A percentile compares a stretch with the other conserved stretches of the same genome.
These are phyloP conservation scores for Apiospora marii DNA, from an alignment of 2,329 filamentous ascomycete species.

Conservation along the genomic window DNA sequence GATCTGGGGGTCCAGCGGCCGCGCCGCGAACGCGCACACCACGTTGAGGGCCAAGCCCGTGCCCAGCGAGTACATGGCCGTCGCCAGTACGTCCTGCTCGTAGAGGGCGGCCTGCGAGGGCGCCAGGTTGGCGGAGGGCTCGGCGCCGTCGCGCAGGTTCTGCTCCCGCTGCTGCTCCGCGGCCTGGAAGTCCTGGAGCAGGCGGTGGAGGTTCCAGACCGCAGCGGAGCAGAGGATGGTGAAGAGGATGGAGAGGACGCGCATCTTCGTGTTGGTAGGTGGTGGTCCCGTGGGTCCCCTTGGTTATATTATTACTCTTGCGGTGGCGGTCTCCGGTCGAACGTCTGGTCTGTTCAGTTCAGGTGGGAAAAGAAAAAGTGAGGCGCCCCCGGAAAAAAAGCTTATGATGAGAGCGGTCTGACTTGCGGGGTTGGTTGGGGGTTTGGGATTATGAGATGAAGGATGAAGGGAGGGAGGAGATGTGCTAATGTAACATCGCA, in stretches of 20 bases:
- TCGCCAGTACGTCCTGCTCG: constrained; percentile 26
- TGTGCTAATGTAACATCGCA: background rate
- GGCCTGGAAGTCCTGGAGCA: background rate
- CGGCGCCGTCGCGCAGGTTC: background rate
- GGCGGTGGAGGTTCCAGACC: background rate
- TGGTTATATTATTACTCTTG: background rate
- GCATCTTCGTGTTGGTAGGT: constrained; percentile 12
- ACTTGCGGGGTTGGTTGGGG: background rate
- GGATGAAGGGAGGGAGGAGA: background rate
- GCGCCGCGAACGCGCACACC: constrained; percentile 26
- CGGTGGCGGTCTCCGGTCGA: background rate
- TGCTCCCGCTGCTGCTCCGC: background rate
- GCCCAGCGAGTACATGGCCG: constrained; percentile 24
- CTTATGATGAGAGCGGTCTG: background rate
- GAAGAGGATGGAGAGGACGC: constrained; percentile 20
- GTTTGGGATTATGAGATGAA: constrained; percentile 7
- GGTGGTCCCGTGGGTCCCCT: constrained; percentile 1
- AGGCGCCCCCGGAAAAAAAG: constrained; percentile 1
- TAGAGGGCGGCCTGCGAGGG: background rate
- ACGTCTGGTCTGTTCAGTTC: background rate
- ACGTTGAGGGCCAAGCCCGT: constrained; percentile 26
- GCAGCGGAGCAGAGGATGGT: constrained; percentile 8
- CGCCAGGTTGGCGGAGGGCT: background rate
- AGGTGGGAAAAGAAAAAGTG: background rate
- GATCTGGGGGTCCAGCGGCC: constrained; percentile 26